phyloP scores from a whole-genome alignment of 139 green algal species.

The Micractinium sp. region DNA sequence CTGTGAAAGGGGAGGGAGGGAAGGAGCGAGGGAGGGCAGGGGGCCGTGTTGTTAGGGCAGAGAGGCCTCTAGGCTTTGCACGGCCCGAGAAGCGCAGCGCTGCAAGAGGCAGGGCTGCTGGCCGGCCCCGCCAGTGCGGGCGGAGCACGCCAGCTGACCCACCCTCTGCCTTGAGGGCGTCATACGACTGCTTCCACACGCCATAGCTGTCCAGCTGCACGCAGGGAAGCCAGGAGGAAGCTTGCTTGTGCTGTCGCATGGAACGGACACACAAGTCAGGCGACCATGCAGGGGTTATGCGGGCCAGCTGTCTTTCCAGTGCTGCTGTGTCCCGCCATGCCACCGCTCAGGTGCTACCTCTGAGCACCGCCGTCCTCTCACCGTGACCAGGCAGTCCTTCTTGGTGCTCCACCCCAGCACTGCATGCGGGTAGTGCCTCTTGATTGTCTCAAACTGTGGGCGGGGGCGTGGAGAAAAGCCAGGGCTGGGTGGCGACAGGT shows the following conservation, averaged over 20 bases:
- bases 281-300: no score
- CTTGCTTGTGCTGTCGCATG: no score
- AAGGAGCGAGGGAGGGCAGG: not conserved
- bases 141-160: no score
- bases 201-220: slow-evolving; percentile 14
- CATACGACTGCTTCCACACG: not conserved
- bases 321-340: no score
- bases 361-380: no score
- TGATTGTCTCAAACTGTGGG: slow-evolving; percentile 30
- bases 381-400: slow-evolving; percentile 35
- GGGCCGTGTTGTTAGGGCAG: not conserved
- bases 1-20: not conserved
- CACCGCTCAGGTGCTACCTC: no score
- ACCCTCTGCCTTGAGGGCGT: not conserved
- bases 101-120: not conserved
- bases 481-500: not conserved
- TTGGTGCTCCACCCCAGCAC: slow-evolving; percentile 34
- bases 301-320: no score
- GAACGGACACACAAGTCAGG: no score
- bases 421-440: slow-evolving; percentile 39
- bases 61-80: no score
- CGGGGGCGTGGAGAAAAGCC: not conserved
- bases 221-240: no score
- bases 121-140: no score
- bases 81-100: no score